These are phyloP conservation scores for Boletus sensibilis DNA, from an alignment of 768 basidiomycete species.

Conservation along the genomic window DNA sequence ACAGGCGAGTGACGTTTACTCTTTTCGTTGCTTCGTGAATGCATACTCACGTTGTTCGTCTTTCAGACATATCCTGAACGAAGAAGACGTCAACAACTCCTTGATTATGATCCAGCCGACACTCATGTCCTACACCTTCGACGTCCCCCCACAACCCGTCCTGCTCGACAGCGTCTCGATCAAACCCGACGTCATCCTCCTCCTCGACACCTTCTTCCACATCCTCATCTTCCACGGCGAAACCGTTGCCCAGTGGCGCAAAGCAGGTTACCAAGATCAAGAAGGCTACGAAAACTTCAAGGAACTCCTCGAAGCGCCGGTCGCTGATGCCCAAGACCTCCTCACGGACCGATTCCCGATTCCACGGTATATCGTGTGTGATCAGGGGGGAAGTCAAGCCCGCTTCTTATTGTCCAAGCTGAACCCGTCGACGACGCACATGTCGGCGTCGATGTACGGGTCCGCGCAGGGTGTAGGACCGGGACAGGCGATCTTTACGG, in stretches of 20 bases:
- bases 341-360: constrained; percentile 95
- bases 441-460: constrained; percentile 91
- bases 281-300: constrained; percentile 99
- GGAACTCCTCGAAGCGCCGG: constrained; percentile 83
- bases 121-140: constrained; percentile 97
- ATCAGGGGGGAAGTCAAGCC: constrained; percentile 96
- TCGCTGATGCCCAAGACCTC: constrained; percentile 92
- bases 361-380: constrained; percentile 96
- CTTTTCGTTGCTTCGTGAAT: background rate
- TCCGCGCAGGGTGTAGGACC: constrained; percentile 58
- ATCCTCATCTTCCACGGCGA: constrained; percentile 99
- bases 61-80: constrained; percentile 85
- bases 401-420: constrained; percentile 96
- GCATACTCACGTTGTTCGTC: constrained; percentile 2
- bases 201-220: constrained; percentile 99
- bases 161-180: constrained; percentile 97
- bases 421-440: constrained; percentile 97
- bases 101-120: constrained; percentile 99
- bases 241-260: constrained; percentile 95
- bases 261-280: constrained; percentile 97
- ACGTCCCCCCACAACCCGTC: constrained; percentile 88
- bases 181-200: constrained; percentile 92
- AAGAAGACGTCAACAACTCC: constrained; percentile 98
- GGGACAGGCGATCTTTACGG: constrained; percentile 96
- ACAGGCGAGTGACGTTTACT: constrained; percentile 56